Base-by-base conservation (phyloP, 192 early-diverging fungal species). In the Chytriomyces confervae region DNA sequence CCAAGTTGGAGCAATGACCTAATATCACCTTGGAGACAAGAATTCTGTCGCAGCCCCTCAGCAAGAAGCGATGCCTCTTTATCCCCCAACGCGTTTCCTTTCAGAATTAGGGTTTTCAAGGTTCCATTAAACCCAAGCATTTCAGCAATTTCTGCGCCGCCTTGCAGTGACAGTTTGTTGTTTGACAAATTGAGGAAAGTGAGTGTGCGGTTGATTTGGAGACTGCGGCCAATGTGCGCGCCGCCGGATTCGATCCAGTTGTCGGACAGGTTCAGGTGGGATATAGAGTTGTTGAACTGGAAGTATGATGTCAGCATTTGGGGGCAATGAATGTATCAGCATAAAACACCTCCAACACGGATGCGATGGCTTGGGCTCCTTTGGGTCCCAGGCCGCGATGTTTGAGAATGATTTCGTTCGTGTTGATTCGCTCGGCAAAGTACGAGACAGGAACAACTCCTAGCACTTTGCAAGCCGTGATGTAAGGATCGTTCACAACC, bases 171-270 rank as follows among this genome's bases (percentile, higher is more conserved):
- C 7, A 89, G 62, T 44, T 66, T 62, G 67, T 89, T 89, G 62
- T 83, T 78, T 5, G 84, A 66, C 27, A 89, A 67, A 62, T 87
- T 80, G 47, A 89, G 61, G 45, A 72, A 29, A 0, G 47, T 50
- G 0, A 89, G 68, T 29, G 77, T 69, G 20, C 79, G 61, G 69
- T 89, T 89, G 27, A 80, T 78, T 50, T 81, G 80, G 27, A 89
- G 69, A 66, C 76, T 78, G 8, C 77, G 53, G 7, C 82, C 84
- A 16, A 89, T 27, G 8, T 50, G 44, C 7, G 76, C 82, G 3
- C 88, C 88, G 3, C 88, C 88, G 6, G 46, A 44, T 72, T 84
- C 85, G n/a, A 86, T 83, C 53, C 70, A 80, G 73, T 87, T 87
- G 36, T 78, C 50, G 3, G 83, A 84, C 29, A 89, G 69, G 66